A percentile compares a stretch with the other conserved stretches of the same genome.
phyloP scores from a whole-genome alignment of 257 asterid species.

The Prunella vulgaris region DNA sequence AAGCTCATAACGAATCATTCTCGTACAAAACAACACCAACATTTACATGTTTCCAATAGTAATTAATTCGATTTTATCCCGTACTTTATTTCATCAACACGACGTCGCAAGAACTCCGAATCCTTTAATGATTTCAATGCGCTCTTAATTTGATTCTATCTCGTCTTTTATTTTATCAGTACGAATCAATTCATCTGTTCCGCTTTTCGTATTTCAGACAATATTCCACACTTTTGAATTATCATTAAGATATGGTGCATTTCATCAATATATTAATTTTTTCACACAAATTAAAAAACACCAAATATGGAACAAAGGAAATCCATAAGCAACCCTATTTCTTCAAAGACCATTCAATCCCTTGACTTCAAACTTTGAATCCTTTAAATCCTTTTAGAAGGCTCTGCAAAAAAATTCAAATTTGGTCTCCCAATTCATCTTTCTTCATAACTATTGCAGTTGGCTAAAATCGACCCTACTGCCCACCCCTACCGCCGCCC shows the following conservation, averaged over 20 bases:
- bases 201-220: too few relatives aligned
- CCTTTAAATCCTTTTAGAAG: neutral
- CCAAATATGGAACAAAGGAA: too few relatives aligned
- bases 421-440: conserved; percentile 14
- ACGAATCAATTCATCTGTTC: too few relatives aligned
- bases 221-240: too few relatives aligned
- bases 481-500: neutral
- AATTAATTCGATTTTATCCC: neutral
- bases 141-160: neutral
- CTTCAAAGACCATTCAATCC: neutral
- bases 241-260: too few relatives aligned
- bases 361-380: neutral
- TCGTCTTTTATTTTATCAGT: neutral
- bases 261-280: too few relatives aligned
- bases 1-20: too few relatives aligned
- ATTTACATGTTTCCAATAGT: neutral
- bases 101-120: neutral
- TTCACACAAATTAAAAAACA: too few relatives aligned
- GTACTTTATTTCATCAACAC: neutral
- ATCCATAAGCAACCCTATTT: too few relatives aligned
- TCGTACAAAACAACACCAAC: too few relatives aligned
- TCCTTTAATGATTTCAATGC: too few relatives aligned
- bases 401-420: conserved; percentile 7
- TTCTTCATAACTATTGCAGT: neutral
- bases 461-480: neutral